phyloP scores from a whole-genome alignment of 2,329 filamentous ascomycete species.

The Diaporthe eres region DNA sequence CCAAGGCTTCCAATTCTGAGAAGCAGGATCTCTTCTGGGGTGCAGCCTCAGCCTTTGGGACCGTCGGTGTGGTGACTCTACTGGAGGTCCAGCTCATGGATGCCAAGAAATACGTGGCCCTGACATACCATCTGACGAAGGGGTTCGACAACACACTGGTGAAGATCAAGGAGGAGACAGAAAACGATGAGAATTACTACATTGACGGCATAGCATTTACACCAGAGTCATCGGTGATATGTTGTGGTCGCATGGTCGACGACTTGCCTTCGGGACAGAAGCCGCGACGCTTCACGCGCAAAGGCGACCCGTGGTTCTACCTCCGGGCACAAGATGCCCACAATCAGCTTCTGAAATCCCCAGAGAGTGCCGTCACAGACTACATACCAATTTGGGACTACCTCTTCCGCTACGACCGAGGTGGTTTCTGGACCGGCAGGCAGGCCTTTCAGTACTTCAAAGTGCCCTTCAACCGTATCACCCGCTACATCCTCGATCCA shows the following conservation, averaged over 20 bases:
- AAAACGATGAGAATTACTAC: conserved; percentile 67
- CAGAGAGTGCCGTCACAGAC: conserved; percentile 42
- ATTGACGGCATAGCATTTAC: conserved; percentile 79
- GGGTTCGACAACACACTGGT: conserved; percentile 60
- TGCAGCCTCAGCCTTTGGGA: conserved; percentile 72
- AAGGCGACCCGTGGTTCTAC: conserved; percentile 81
- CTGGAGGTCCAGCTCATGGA: conserved; percentile 70
- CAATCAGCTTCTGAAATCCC: conserved; percentile 47
- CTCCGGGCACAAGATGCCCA: conserved; percentile 70
- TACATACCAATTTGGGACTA: conserved; percentile 76
- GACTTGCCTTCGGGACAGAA: conserved; percentile 53
- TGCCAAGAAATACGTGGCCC: conserved; percentile 68
- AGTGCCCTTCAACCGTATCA: conserved; percentile 75
- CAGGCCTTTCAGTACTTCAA: conserved; percentile 76
- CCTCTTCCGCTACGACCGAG: conserved; percentile 79
- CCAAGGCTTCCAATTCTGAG: conserved; percentile 61
- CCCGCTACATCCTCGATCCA: conserved; percentile 71
- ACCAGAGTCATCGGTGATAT: conserved; percentile 68
- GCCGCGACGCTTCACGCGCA: conserved; percentile 66
- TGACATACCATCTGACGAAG: conserved; percentile 64
- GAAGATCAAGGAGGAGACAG: conserved; percentile 53
- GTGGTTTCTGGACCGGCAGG: conserved; percentile 76
- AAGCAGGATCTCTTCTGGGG: conserved; percentile 70
- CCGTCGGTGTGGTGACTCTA: conserved; percentile 71
- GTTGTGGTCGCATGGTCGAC: conserved; percentile 71